A percentile compares a stretch with the other conserved stretches of the same genome.
Evolutionary conservation across 2,329 filamentous ascomycete species (phyloP).

Genomic region (Blastomyces parvus): DNA sequence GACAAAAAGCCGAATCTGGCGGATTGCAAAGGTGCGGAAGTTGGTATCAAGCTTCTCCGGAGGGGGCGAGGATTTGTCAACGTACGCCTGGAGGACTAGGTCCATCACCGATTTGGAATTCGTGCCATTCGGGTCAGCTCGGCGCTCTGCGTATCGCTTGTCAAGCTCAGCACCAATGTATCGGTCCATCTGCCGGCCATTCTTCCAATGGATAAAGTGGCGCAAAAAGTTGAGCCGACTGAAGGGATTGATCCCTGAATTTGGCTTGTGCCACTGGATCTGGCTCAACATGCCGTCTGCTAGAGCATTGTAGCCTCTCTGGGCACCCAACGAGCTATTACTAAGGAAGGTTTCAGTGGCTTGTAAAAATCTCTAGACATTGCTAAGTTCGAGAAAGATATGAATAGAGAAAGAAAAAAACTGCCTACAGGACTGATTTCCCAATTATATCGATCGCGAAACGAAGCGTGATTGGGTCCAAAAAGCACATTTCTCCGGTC

Average conservation of each 20-base stretch:
- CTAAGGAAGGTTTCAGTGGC: not conserved
- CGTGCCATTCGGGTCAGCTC: not conserved
- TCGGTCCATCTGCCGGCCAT: not conserved
- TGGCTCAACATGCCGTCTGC: not conserved
- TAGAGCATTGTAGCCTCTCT: not conserved
- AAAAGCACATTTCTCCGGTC: conserved; percentile 28
- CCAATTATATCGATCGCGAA: conserved; percentile 27
- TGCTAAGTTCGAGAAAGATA: not conserved
- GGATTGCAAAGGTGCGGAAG: conserved; percentile 17
- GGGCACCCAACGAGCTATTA: not conserved
- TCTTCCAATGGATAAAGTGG: not conserved
- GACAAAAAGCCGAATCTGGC: conserved; percentile 25
- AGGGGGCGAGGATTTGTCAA: not conserved
- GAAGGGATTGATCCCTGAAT: not conserved
- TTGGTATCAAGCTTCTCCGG: conserved; percentile 13
- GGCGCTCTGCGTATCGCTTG: not conserved
- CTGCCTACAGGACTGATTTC: not conserved
- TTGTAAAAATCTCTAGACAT: not conserved
- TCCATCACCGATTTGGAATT: conserved; percentile 15
- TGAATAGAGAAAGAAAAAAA: not conserved
- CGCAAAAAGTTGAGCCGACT: not conserved
- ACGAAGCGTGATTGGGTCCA: conserved; percentile 33
- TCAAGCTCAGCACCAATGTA: not conserved
- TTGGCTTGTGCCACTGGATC: not conserved
- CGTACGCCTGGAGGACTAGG: conserved; percentile 10